Base-by-base conservation (phyloP, 306 rosid genomes). In the Castanospermum australe region DNA sequence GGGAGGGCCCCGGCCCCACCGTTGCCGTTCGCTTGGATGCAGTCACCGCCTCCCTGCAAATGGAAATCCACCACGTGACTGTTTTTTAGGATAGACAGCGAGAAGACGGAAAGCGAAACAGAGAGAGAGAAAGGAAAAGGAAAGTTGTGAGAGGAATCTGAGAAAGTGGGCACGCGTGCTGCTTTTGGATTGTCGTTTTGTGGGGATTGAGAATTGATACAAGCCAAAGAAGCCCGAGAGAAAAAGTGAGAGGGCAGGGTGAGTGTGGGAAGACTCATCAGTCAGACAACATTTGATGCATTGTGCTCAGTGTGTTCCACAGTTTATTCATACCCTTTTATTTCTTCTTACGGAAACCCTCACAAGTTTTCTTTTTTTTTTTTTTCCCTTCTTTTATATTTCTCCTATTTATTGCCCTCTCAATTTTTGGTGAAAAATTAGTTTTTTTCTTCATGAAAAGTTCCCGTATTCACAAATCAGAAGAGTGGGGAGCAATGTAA, bases 111-210 rank as follows among this genome's bases (percentile, higher is more conserved):
- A 14, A 28, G 66, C 28, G 54, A 32, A 50, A 42, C 30, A 51
- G 13, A 59, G 59, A 77, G 55, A 75, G 74, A 62, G 25, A 39
- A n/a, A n/a, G n/a, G 63, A 38, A 32, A 41, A 20, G 48, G 11
- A 44, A 22, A 61, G 52, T 56, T 64, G 22, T 33, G 48, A 74
- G 75, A 20, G 89, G 92, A 93, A 89, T 90, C 94, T 90, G 79
- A 67, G 60, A 88, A 91, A 87, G 93, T 72, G 83, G 83, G 83
- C 92, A 92, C 89, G 97, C 98, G 92, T 94, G 97, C 89, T 87
- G 8, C 92, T 87, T 90, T 89, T 83, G 24, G 20, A 36, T 89
- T 89, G 97, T 94, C 97, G 87, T 91, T 76, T 90, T 88, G 78
- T 76, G 79, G 48, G 71, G 87, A 84, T 82, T 84, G 73, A 88